These are phyloP conservation scores for Stephania japonica DNA, from an alignment of 164 flowering plant species.

Conservation along the genomic window DNA sequence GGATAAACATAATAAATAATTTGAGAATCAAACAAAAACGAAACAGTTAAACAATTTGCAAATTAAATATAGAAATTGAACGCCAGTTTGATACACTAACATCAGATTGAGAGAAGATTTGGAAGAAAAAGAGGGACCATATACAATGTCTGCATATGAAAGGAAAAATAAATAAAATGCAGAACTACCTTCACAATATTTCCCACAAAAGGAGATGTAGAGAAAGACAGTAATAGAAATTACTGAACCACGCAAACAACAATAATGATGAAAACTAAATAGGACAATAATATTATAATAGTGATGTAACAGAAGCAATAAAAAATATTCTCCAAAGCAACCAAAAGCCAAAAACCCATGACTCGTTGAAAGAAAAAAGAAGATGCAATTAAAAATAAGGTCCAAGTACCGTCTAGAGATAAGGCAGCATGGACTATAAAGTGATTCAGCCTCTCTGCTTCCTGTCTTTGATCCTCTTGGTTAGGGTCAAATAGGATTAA, in stretches of 20 bases:
- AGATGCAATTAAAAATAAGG: background rate
- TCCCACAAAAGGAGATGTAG: too few relatives aligned
- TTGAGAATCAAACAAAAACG: background rate
- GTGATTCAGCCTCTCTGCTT: slow-evolving; percentile 82
- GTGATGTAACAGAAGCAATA: background rate
- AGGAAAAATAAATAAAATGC: too few relatives aligned
- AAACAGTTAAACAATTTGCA: background rate
- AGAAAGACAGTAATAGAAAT: too few relatives aligned
- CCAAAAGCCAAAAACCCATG: background rate
- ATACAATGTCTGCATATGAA: too few relatives aligned
- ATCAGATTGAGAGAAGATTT: too few relatives aligned
- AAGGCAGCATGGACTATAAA: slow-evolving; percentile 88
- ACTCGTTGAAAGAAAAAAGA: too few relatives aligned
- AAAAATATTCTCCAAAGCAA: background rate
- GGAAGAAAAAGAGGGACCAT: too few relatives aligned
- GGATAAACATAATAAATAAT: background rate
- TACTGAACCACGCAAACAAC: background rate
- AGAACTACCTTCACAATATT: too few relatives aligned
- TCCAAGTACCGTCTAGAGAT: slow-evolving; percentile 64
- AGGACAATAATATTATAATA: too few relatives aligned
- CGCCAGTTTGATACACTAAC: background rate
- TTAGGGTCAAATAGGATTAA: slow-evolving; percentile 82
- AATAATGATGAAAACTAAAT: background rate
- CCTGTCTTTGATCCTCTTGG: slow-evolving; percentile 57
- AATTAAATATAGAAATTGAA: background rate